Evolutionary conservation across 1,139 yeast genomes (phyloP), one percentile per base, ranked within the genome.

Genomic region (Diutina siamensis): DNA sequence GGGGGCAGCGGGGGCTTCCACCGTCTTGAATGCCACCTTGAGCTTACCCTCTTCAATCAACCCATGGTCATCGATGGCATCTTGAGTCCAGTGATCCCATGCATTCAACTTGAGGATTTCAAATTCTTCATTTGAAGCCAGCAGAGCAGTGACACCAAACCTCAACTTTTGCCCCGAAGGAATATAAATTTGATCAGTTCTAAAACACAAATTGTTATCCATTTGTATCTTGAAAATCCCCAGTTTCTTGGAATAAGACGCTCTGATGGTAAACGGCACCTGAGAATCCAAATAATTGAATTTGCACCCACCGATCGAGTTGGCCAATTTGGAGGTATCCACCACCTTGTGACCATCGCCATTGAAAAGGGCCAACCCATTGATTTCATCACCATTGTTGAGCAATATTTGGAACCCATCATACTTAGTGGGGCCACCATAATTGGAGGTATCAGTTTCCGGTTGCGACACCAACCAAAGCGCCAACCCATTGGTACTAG

Each of bases 191-290:
- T 48, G 44, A 49, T 75, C 72, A 0, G 88, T 80, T 57, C 78
- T 79, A 61, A 83, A 77, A 57, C 88, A 79, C 47, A 83, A 66
- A 53, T 74, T 77, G 57, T 83, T 83, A 57, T 83, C 87, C 42
- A 81, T 62, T 52, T 83, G 87, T 17, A 83, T 71, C 52, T 80
- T 80, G 50, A 83, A 68, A 54, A 71, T 60, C 31, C 66, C 64
- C 27, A 52, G 50, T 1, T 50, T 35, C n/a, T 62, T 59, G 32
- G 78, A 71, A 54, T 80, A 82, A 2, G 83, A 74, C 13, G 83
- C 54, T 60, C 88, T 73, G n/a, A 82, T 47, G 1, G 84, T 80
- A 35, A 75, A 67, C 8, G 94, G 92, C 7, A 82, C 83, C 51
- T 76, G 75, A 0, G 86, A 77, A 53, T 77, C 80, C 57, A 82